Conservation (phyloP, 2,329 filamentous ascomycete species). For the Phialophora chinensis region DNA sequence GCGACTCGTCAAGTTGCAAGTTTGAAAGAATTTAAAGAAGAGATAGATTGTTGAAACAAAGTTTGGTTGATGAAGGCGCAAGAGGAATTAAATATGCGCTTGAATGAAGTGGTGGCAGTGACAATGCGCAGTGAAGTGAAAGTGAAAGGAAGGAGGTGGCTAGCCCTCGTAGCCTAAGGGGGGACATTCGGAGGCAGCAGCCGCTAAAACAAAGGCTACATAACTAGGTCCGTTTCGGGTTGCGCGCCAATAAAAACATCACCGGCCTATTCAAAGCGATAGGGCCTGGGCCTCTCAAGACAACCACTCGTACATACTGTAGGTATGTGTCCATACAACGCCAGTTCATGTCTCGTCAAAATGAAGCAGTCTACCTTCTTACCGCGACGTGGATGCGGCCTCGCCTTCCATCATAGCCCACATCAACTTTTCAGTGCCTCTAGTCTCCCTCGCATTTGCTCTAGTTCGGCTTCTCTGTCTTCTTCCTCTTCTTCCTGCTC, state of each 20-base stretch:
- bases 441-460: slow-evolving; percentile 89
- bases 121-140: slow-evolving; percentile 5
- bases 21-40: slow-evolving; percentile 8
- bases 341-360: background rate
- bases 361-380: background rate
- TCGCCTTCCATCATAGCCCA: background rate
- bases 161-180: background rate
- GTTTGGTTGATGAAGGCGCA: slow-evolving; percentile 5
- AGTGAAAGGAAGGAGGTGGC: slow-evolving; percentile 13
- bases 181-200: slow-evolving; percentile 8
- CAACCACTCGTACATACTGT: background rate
- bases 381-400: background rate
- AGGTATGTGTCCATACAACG: background rate
- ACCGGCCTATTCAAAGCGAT: background rate
- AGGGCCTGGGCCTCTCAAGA: background rate
- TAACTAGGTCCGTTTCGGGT: background rate
- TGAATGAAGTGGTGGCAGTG: slow-evolving; percentile 22
- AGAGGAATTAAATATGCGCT: slow-evolving; percentile 29
- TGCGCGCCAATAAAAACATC: background rate
- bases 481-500: slow-evolving; percentile 73
- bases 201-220: background rate
- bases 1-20: slow-evolving; percentile 1
- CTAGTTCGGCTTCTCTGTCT: slow-evolving; percentile 75
- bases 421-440: slow-evolving; percentile 85
- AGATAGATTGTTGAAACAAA: slow-evolving; percentile 7